Percentiles rank a stretch among this genome's conserved stretches.
Evolutionary conservation across 495 filamentous ascomycete species (phyloP).

Genomic region (Hypoxylon fragiforme): DNA sequence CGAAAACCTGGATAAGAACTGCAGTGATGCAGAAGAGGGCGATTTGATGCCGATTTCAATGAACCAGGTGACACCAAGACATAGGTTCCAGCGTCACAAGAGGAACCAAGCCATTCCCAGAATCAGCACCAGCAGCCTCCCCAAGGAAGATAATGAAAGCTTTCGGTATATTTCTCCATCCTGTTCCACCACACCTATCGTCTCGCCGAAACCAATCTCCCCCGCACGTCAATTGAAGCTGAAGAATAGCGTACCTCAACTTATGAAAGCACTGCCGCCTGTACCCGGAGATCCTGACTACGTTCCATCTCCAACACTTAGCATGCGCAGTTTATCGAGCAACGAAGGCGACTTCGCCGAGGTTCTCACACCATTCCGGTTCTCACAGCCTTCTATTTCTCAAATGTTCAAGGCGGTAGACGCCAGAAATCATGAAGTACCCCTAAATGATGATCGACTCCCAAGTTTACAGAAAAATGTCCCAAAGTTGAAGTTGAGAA

Average conservation of each 20-base stretch:
- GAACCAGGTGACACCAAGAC: slow-evolving; percentile 1
- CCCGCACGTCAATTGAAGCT: slow-evolving; percentile 49
- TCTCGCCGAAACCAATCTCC: slow-evolving; percentile 52
- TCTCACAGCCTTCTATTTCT: slow-evolving; percentile 8
- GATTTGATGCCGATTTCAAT: background rate
- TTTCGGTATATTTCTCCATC: slow-evolving; percentile 33
- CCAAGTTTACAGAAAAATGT: slow-evolving; percentile 13
- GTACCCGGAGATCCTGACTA: slow-evolving; percentile 41
- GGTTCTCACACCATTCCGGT: slow-evolving; percentile 31
- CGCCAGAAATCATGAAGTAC: background rate
- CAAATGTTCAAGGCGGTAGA: background rate
- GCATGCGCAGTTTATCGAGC: slow-evolving; percentile 15
- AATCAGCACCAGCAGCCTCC: slow-evolving; percentile 35
- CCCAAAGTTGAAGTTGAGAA: slow-evolving; percentile 43
- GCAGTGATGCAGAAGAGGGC: background rate
- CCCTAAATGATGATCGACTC: background rate
- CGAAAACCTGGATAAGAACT: background rate
- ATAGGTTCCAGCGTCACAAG: slow-evolving; percentile 30
- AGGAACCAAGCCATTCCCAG: slow-evolving; percentile 32
- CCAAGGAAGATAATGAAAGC: slow-evolving; percentile 33
- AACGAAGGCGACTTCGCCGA: slow-evolving; percentile 32
- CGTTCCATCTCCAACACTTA: slow-evolving; percentile 23
- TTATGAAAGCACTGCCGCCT: slow-evolving; percentile 56
- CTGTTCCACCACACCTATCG: slow-evolving; percentile 38
- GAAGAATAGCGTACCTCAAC: slow-evolving; percentile 53